Evolutionary conservation across 257 asterid genomes (phyloP), one percentile per base, ranked within the genome.

Genomic region (Rhazya stricta): DNA sequence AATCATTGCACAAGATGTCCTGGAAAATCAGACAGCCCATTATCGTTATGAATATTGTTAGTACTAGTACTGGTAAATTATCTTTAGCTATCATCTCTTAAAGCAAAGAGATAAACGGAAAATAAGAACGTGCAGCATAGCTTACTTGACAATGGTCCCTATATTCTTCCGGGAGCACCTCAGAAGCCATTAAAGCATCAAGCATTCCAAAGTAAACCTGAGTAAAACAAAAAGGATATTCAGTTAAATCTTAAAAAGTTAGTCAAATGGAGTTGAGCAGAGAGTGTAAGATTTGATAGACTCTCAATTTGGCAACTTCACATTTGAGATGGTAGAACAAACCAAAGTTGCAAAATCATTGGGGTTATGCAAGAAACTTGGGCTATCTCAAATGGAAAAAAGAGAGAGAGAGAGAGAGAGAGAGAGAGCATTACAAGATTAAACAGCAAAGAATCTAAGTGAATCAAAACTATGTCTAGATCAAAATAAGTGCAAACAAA

Each of bases 131-230:
- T 63, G 60, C 18, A 48, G 39, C 51, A 36, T 15, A 45, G 53
- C 80, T 81, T 84, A 90, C 98, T 79, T 91, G 97, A 83, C 93
- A 86, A 4, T 91, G 90, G 82, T 84, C 77, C 81, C 96, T 94
- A 67, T 85, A 94, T 76, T 94, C 98, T 84, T 94, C 98, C 4
- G 97, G 97, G 53, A 94, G 96, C 56, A 81, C 90, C 88, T 94
- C 97, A 23, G 94, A 91, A 76, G 88, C 91, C 98, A 94, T 94
- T 81, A 94, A 81, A 69, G 96, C 98, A 54, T 94, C 97, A 65
- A 94, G 97, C 97, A 94, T 94, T 71, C 96, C 96, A 57, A 94
- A 94, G 86, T 94, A 94, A 54, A 94, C 98, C 98, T 91, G 81
- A 58, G 63, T 56, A 9, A 78, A 70, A 42, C 73, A 74, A 42